phyloP scores from a whole-genome alignment of 371 early-diverging fungal genomes.

The Dichotomocladium elegans region DNA sequence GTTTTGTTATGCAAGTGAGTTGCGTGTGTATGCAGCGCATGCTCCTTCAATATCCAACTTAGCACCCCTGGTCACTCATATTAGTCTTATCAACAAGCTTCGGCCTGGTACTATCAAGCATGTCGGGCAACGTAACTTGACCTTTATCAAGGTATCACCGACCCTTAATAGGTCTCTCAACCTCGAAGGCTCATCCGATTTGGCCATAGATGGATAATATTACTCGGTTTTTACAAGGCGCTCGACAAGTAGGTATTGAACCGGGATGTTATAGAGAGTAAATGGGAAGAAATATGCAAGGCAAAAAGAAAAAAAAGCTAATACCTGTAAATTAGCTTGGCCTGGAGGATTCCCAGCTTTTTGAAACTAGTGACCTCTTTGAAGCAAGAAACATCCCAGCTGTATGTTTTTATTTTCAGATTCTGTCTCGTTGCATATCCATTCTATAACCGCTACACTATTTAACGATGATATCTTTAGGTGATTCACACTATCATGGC shows the following conservation, averaged over 20 bases:
- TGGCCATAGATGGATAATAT: constrained; percentile 81
- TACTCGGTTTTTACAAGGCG: constrained; percentile 61
- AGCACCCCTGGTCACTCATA: not conserved
- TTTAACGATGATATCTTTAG: no score
- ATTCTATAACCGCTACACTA: no score
- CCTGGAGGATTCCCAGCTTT: constrained; percentile 77
- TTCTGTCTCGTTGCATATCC: no score
- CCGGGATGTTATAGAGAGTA: not conserved
- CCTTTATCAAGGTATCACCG: constrained; percentile 35
- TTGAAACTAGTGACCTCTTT: constrained; percentile 87
- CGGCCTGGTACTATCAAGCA: constrained; percentile 45
- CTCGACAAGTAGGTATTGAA: constrained; percentile 38
- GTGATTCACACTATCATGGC: constrained; percentile 33
- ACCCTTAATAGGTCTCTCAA: no score
- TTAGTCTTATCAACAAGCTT: constrained; percentile 42
- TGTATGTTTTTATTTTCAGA: no score
- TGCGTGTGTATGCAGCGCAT: not conserved
- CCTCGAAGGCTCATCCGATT: not conserved
- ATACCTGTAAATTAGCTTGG: constrained; percentile 61
- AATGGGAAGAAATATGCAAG: not conserved
- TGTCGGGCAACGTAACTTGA: constrained; percentile 36
- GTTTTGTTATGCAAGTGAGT: constrained; percentile 47
- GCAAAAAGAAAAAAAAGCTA: not conserved
- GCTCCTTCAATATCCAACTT: no score
- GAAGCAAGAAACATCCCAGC: constrained; percentile 81